These are phyloP conservation scores for Ceriops tagal DNA, from an alignment of 345 rosid species.

Conservation along the genomic window DNA sequence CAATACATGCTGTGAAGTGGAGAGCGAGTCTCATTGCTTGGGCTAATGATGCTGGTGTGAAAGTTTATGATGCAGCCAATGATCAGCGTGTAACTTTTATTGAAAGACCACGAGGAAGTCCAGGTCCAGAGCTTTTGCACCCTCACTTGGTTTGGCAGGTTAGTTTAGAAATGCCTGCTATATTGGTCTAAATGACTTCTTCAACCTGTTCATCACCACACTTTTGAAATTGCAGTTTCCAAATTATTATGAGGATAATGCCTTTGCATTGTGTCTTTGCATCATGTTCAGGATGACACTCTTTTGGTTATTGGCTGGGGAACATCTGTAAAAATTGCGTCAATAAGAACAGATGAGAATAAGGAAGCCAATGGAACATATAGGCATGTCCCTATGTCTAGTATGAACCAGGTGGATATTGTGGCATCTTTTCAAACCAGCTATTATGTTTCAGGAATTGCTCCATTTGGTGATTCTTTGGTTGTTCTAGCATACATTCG, in stretches of 20 bases:
- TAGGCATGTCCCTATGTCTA: slow-evolving; percentile 45
- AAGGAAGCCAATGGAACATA: slow-evolving; percentile 65
- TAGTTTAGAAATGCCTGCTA: slow-evolving; percentile 16
- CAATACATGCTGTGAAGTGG: slow-evolving; percentile 92
- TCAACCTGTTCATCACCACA: too few species aligned
- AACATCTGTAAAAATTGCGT: slow-evolving; percentile 67
- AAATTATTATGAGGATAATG: neutral
- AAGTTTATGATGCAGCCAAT: slow-evolving; percentile 89
- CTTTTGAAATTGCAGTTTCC: too few species aligned
- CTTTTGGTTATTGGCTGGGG: slow-evolving; percentile 89
- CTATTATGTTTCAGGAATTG: slow-evolving; percentile 98
- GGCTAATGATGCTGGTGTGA: slow-evolving; percentile 98
- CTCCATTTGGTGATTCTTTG: slow-evolving; percentile 97
- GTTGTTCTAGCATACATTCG: slow-evolving; percentile 94
- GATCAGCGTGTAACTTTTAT: slow-evolving; percentile 92
- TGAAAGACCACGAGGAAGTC: slow-evolving; percentile 90
- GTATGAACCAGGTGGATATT: slow-evolving; percentile 81
- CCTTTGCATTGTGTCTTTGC: slow-evolving; percentile 13
- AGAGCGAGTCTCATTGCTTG: slow-evolving; percentile 91
- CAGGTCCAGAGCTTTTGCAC: slow-evolving; percentile 77
- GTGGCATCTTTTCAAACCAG: slow-evolving; percentile 97
- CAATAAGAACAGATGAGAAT: slow-evolving; percentile 61
- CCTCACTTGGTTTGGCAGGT: slow-evolving; percentile 99
- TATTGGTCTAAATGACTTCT: too few species aligned
- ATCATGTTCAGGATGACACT: slow-evolving; percentile 64